These are phyloP conservation scores for Przewalskia tangutica DNA, from an alignment of 257 asterid species.

Conservation along the genomic window DNA sequence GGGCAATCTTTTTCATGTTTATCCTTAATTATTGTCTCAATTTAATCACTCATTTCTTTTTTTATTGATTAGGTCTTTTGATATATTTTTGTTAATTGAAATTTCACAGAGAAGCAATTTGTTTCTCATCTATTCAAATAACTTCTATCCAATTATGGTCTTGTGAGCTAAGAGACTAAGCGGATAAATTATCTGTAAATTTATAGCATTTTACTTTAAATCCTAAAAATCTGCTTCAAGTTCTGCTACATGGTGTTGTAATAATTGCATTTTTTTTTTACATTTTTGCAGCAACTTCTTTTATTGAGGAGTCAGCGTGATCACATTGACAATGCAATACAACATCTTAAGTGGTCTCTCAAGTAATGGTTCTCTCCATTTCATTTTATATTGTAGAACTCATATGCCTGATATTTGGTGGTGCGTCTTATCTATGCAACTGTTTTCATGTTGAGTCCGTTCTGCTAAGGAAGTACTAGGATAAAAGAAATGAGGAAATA, in stretches of 20 bases:
- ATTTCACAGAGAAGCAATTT: not conserved
- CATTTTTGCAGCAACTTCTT: conserved; percentile 56
- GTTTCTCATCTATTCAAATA: not conserved
- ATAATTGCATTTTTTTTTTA: not conserved
- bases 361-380: conserved; percentile 29
- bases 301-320: conserved; percentile 69
- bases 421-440: not conserved
- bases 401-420: not conserved
- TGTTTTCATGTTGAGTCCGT: not conserved
- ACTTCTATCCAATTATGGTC: not conserved
- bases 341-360: conserved; percentile 78
- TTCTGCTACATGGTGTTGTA: not conserved
- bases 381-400: not conserved
- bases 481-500: not conserved
- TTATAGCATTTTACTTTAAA: not conserved
- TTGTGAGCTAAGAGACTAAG: not conserved
- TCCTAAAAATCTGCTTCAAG: not conserved
- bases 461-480: not conserved
- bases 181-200: not conserved
- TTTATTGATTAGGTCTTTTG: not conserved
- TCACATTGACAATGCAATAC: conserved; percentile 70
- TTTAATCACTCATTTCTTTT: not conserved
- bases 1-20: not conserved
- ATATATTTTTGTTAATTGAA: not conserved
- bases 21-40: not conserved